These are phyloP conservation scores for Zymoseptoria brevis DNA, from an alignment of 2,329 filamentous ascomycete species.

Conservation along the genomic window DNA sequence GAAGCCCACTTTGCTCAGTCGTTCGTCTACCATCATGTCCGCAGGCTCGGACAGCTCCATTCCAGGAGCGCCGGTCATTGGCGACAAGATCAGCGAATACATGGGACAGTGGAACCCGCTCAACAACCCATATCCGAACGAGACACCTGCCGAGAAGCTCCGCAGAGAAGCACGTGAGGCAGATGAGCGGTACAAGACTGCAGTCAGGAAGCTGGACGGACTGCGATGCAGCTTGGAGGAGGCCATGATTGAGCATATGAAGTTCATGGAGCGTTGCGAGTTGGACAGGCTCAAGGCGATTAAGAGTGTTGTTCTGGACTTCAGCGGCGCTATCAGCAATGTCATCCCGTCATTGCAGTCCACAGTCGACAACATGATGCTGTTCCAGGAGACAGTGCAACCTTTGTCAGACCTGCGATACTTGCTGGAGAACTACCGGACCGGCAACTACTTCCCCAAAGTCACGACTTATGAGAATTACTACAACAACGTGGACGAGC, in stretches of 20 bases:
- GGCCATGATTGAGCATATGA: conserved; percentile 82
- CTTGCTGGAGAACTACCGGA: conserved; percentile 92
- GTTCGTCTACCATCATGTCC: conserved; percentile 64
- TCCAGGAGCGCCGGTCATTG: conserved; percentile 70
- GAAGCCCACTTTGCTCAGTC: conserved; percentile 58
- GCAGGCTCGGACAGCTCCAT: conserved; percentile 25
- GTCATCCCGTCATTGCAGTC: conserved; percentile 94
- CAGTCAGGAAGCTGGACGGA: conserved; percentile 77
- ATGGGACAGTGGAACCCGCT: conserved; percentile 88
- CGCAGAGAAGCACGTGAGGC: conserved; percentile 82
- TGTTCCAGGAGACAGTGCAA: conserved; percentile 98
- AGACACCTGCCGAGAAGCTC: conserved; percentile 78
- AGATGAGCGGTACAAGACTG: conserved; percentile 86
- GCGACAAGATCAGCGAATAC: conserved; percentile 68
- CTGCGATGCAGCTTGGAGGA: conserved; percentile 93
- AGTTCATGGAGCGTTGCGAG: conserved; percentile 95
- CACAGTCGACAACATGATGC: conserved; percentile 96
- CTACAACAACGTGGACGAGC: conserved; percentile 95
- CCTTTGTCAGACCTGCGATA: conserved; percentile 84
- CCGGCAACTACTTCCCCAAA: conserved; percentile 81
- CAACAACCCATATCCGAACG: conserved; percentile 84
- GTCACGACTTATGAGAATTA: conserved; percentile 97
- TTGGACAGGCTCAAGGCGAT: conserved; percentile 93
- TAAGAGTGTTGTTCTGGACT: conserved; percentile 95
- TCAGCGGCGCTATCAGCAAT: conserved; percentile 94